Evolutionary conservation across 768 basidiomycete genomes (phyloP).

Genomic region (Favolaschia claudopus): DNA sequence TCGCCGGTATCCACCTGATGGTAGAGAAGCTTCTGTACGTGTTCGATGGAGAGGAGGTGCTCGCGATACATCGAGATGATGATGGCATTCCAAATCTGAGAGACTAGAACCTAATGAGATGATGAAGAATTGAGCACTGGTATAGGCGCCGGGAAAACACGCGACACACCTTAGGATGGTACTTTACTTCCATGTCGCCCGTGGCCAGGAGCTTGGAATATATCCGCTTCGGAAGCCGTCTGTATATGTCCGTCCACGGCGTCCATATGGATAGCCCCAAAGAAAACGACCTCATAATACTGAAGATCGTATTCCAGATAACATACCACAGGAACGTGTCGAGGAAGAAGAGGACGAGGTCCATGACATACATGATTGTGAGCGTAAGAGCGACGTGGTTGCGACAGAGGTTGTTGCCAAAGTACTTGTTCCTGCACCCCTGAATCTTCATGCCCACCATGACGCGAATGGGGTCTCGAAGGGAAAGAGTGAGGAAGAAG

Average conservation of each 20-base stretch:
- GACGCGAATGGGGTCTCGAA: slow-evolving; percentile 90
- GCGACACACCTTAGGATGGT: slow-evolving; percentile 96
- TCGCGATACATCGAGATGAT: slow-evolving; percentile 99
- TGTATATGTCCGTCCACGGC: slow-evolving; percentile 98
- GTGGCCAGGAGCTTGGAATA: slow-evolving; percentile 96
- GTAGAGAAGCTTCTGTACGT: slow-evolving; percentile 97
- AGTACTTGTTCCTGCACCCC: slow-evolving; percentile 86
- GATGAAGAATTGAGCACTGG: slow-evolving; percentile 3
- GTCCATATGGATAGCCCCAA: slow-evolving; percentile 98
- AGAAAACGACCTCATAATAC: slow-evolving; percentile 85
- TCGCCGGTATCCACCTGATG: slow-evolving; percentile 87
- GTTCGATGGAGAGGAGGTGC: slow-evolving; percentile 97
- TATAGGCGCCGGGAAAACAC: not conserved
- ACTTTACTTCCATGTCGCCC: slow-evolving; percentile 95
- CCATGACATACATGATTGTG: slow-evolving; percentile 99
- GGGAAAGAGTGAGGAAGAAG: slow-evolving; percentile 96
- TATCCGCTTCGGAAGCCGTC: slow-evolving; percentile 93
- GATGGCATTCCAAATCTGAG: slow-evolving; percentile 99
- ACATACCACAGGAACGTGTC: slow-evolving; percentile 99
- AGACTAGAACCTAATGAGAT: slow-evolving; percentile 81
- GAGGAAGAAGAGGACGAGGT: slow-evolving; percentile 94
- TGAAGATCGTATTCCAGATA: slow-evolving; percentile 98
- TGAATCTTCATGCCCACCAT: slow-evolving; percentile 98
- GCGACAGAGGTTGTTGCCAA: slow-evolving; percentile 82
- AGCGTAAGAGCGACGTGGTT: slow-evolving; percentile 96